Conservation (phyloP, 495 filamentous ascomycete genomes). For the Penicillium bialowiezense region DNA sequence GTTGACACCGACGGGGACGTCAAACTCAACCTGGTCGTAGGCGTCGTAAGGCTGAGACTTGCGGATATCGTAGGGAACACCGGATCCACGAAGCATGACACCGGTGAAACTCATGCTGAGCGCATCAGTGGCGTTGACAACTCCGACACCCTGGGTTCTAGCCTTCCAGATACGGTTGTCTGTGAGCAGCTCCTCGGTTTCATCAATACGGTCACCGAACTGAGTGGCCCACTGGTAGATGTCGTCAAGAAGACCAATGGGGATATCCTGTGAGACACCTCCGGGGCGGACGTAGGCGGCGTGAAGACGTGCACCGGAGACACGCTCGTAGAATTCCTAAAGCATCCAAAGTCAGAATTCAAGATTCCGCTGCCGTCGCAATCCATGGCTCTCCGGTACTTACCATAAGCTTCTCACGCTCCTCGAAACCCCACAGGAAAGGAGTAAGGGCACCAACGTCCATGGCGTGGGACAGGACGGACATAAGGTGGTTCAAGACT, state of each 20-base stretch:
- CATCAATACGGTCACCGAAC: constrained; percentile 98
- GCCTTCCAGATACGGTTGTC: constrained; percentile 99
- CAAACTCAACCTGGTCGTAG: constrained; percentile 96
- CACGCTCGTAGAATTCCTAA: constrained; percentile 99
- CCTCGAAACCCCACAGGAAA: constrained; percentile 99
- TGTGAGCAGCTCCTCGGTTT: constrained; percentile 97
- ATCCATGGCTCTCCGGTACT: constrained; percentile 17
- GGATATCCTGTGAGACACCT: constrained; percentile 94
- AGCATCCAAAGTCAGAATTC: constrained; percentile 1
- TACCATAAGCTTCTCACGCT: constrained; percentile 99
- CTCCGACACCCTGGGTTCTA: constrained; percentile 86
- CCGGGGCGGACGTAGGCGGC: constrained; percentile 97
- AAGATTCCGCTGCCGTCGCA: neutral
- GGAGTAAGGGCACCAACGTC: constrained; percentile 98
- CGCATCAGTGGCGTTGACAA: constrained; percentile 86
- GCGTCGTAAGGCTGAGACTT: constrained; percentile 96
- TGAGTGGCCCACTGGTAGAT: constrained; percentile 99
- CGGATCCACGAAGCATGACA: constrained; percentile 96
- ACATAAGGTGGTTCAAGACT: constrained; percentile 97
- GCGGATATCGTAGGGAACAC: constrained; percentile 96
- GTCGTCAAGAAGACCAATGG: constrained; percentile 92
- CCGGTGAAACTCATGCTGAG: constrained; percentile 94
- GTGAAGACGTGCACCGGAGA: constrained; percentile 96
- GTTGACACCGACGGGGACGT: constrained; percentile 93
- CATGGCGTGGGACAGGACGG: constrained; percentile 96